Evolutionary conservation across 495 filamentous ascomycete genomes (phyloP).

Genomic region (Penicillium ucsense): DNA sequence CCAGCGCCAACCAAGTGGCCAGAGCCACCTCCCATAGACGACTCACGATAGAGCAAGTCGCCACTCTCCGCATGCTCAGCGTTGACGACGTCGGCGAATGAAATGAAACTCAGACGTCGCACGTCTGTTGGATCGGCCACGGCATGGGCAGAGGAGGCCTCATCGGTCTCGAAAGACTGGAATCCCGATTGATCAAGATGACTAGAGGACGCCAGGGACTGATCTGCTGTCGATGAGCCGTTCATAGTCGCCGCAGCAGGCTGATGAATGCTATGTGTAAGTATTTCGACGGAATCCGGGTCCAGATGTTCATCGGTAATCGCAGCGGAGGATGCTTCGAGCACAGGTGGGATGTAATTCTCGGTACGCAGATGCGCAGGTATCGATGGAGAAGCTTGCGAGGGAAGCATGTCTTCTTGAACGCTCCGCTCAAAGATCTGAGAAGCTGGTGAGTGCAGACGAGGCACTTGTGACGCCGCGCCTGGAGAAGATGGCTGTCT

Average conservation of each 20-base stretch:
- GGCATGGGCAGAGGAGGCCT: conserved; percentile 43
- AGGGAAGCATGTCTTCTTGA: conserved; percentile 59
- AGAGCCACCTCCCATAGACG: conserved; percentile 36
- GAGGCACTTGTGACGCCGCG: conserved; percentile 41
- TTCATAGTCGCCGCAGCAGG: conserved; percentile 57
- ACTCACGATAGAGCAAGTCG: conserved; percentile 36
- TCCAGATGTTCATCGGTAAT: conserved; percentile 56
- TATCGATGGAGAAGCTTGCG: conserved; percentile 55
- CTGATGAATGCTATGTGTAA: conserved; percentile 73
- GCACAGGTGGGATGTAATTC: conserved; percentile 81
- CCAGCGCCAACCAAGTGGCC: conserved; percentile 37
- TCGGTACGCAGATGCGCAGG: conserved; percentile 84
- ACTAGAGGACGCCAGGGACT: conserved; percentile 22
- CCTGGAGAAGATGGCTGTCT: conserved; percentile 37
- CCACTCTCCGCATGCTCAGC: conserved; percentile 56
- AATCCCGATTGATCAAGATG: conserved; percentile 42
- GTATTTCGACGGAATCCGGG: conserved; percentile 72
- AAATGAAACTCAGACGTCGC: conserved; percentile 83
- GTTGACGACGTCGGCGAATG: conserved; percentile 91
- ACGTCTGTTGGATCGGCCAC: conserved; percentile 65
- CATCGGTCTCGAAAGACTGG: conserved; percentile 44
- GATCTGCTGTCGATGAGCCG: conserved; percentile 30
- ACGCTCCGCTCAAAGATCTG: conserved; percentile 94
- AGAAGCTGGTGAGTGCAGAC: conserved; percentile 55
- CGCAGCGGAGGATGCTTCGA: conserved; percentile 80